These are phyloP conservation scores for Xylaria intraflava DNA, from an alignment of 495 filamentous ascomycete species.

Conservation along the genomic window DNA sequence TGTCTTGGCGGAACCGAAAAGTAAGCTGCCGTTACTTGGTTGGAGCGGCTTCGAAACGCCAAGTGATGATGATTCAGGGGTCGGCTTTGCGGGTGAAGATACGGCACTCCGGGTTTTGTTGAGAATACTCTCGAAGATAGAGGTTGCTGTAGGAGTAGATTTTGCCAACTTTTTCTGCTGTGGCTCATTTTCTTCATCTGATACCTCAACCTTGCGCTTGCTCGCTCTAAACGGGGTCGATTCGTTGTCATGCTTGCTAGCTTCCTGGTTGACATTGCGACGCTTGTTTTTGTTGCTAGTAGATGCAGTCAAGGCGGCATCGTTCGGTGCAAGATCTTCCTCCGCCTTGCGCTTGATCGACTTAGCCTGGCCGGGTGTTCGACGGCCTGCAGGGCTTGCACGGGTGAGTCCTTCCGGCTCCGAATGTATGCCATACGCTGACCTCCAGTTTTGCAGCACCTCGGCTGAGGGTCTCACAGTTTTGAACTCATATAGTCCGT, in stretches of 20 bases:
- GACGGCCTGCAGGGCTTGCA: background rate
- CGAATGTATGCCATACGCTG: conserved; percentile 35
- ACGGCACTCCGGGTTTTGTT: conserved; percentile 25
- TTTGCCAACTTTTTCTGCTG: conserved; percentile 55
- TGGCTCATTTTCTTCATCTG: conserved; percentile 44
- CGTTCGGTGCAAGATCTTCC: conserved; percentile 32
- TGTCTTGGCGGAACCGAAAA: conserved; percentile 6
- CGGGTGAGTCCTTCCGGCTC: conserved; percentile 33
- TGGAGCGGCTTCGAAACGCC: conserved; percentile 23
- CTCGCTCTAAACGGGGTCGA: conserved; percentile 31
- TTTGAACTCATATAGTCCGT: conserved; percentile 48
- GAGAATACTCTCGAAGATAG: conserved; percentile 41
- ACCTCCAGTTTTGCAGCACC: conserved; percentile 43
- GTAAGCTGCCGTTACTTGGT: conserved; percentile 9
- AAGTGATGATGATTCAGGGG: conserved; percentile 12
- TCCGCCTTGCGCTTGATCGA: conserved; percentile 42
- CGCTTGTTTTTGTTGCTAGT: conserved; percentile 39
- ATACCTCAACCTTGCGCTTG: conserved; percentile 38
- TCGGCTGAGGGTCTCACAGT: conserved; percentile 43
- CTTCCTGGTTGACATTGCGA: conserved; percentile 28
- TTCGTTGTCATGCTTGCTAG: conserved; percentile 14
- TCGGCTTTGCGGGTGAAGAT: conserved; percentile 16
- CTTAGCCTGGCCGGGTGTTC: background rate
- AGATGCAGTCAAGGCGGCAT: conserved; percentile 27
- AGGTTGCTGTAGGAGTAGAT: conserved; percentile 45